These are phyloP conservation scores for Melastoma candidum DNA, from an alignment of 441 rosid species.

Conservation along the genomic window DNA sequence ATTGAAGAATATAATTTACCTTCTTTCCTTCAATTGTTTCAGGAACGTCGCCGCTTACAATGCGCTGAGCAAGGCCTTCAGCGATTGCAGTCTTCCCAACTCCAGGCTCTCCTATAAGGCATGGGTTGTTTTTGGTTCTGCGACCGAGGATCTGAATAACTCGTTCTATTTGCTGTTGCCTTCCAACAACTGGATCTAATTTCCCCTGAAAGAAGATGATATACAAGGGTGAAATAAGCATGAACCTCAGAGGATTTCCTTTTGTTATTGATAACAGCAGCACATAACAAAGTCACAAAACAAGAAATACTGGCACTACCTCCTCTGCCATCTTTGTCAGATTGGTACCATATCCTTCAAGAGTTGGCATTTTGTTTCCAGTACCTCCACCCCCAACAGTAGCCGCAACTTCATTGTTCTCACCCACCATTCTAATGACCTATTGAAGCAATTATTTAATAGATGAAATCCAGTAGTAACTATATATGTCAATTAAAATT, in stretches of 20 bases:
- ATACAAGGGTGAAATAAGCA: constrained; percentile 1
- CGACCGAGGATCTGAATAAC: constrained; percentile 47
- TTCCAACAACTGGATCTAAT: constrained; percentile 53
- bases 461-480: neutral
- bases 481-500: constrained; percentile 1
- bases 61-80: constrained; percentile 46
- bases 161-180: constrained; percentile 42
- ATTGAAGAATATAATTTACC: constrained; percentile 18
- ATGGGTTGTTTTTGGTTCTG: constrained; percentile 52
- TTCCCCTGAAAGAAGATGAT: constrained; percentile 27
- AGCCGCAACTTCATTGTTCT: constrained; percentile 76
- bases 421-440: constrained; percentile 99
- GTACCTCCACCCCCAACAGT: constrained; percentile 71
- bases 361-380: constrained; percentile 87
- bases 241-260: too few species aligned
- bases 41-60: constrained; percentile 30
- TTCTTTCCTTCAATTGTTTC: constrained; percentile 38
- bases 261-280: too few species aligned
- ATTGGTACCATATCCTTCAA: constrained; percentile 53
- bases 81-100: constrained; percentile 71
- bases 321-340: constrained; percentile 23
- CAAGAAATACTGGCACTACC: constrained; percentile 6
- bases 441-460: constrained; percentile 13
- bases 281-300: neutral
- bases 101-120: constrained; percentile 56